Base-by-base conservation (phyloP, 2,329 filamentous ascomycete species). In the Colletotrichum lindemuthianum region DNA sequence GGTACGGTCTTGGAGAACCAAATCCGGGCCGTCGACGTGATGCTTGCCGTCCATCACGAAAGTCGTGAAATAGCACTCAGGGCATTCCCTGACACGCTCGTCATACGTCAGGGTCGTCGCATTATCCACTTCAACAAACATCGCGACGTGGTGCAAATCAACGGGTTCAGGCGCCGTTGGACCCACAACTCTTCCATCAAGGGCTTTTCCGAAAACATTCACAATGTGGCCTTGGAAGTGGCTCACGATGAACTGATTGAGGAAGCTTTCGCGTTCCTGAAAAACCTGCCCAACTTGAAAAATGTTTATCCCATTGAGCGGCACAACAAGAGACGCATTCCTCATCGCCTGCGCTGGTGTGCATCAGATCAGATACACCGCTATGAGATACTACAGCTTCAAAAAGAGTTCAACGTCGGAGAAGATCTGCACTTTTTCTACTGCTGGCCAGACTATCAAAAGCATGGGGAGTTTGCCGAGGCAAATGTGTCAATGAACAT, bases 21-120 rank as follows among this genome's bases (percentile, higher is more conserved):
- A 43, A 66, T 59, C n/a, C 52, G 37, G 4, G n/a, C 59, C 3
- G 43, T 49, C 7, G 73, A 77, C 8, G 60, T 67, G 4, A 65
- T 80, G 12, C 67, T 79, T 37, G 72, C 77, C 2, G 71, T 76
- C 8, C 71, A 78, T 41, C 68, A 70, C 8, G 77, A 79, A 65
- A 76, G 76, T n/a, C 78, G 78, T 33, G 67, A 60, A 12, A 59
- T 78, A 4, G 78, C 71, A 5, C 63, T 72, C 43, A 70, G 68
- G 8, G 67, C 60, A 3, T 75, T 74, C 9, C 78, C 78, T 0
- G 68, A 81, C 32, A 65, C 71, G 11, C 65, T 80, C 24, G 52
- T 39, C 34, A 70, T 81, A 1, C 69, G 74, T 4, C 53, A 68
- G 5, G 70, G 69, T 7, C 68, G 73, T 4, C 71, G 71, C 2